Evolutionary conservation across 2,329 filamentous ascomycete species (phyloP).

Genomic region (Colletotrichum higginsianum): DNA sequence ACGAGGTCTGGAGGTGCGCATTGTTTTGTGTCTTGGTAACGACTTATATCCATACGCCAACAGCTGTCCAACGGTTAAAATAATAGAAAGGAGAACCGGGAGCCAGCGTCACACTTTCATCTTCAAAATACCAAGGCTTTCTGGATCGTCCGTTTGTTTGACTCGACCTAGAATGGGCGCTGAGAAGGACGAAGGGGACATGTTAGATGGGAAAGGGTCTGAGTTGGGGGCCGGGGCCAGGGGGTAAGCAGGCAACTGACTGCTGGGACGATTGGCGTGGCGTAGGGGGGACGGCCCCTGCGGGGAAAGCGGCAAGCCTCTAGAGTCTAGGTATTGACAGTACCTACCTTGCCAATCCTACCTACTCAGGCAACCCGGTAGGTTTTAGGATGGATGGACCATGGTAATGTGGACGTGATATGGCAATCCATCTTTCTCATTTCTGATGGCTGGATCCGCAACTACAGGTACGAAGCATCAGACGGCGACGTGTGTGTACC

Average conservation of each 20-base stretch:
- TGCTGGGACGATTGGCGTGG: slow-evolving; percentile 29
- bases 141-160: slow-evolving; percentile 29
- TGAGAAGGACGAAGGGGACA: neutral
- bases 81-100: slow-evolving; percentile 8
- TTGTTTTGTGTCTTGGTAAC: slow-evolving; percentile 7
- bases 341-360: too few species aligned
- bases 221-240: slow-evolving; percentile 14
- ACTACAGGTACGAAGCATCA: slow-evolving; percentile 1
- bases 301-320: slow-evolving; percentile 22
- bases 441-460: neutral
- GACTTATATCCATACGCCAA: slow-evolving; percentile 1
- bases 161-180: slow-evolving; percentile 25
- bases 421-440: neutral
- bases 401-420: neutral
- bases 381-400: slow-evolving; percentile 3
- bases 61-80: slow-evolving; percentile 6
- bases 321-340: neutral
- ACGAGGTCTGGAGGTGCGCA: neutral
- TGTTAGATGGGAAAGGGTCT: neutral
- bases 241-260: slow-evolving; percentile 19
- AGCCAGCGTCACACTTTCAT: slow-evolving; percentile 7
- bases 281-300: slow-evolving; percentile 8
- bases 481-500: too few species aligned
- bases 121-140: slow-evolving; percentile 32
- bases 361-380: too few species aligned